phyloP scores from a whole-genome alignment of 257 asterid species.

The Coffea eugenioides region DNA sequence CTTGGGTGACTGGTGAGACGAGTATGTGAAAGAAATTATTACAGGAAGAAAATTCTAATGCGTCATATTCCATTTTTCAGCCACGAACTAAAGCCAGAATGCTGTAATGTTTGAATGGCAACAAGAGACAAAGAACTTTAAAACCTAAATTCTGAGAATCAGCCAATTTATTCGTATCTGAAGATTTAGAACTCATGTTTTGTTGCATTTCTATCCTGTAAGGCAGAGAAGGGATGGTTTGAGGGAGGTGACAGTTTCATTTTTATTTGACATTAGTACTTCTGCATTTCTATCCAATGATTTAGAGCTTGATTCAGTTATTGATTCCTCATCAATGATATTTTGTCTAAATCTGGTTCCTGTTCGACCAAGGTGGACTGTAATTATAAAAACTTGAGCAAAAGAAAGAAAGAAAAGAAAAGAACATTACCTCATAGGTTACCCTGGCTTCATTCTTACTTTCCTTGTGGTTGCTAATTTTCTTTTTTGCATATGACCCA shows the following conservation, averaged over 20 bases:
- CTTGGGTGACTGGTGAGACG: neutral
- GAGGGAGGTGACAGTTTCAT: neutral
- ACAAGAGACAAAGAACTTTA: neutral
- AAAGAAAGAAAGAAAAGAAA: too few relatives aligned
- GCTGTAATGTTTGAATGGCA: neutral
- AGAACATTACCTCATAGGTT: neutral
- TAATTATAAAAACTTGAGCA: neutral
- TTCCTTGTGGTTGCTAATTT: neutral
- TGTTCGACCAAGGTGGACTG: neutral
- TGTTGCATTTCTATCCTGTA: neutral
- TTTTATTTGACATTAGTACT: neutral
- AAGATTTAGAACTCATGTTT: neutral
- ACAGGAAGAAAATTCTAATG: neutral
- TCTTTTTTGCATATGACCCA: slow-evolving; percentile 26
- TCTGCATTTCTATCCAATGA: neutral
- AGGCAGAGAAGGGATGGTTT: neutral
- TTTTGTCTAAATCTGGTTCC: neutral
- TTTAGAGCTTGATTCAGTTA: neutral
- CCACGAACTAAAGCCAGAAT: neutral
- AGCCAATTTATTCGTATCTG: neutral
- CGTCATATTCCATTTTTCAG: neutral
- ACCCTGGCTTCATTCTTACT: neutral
- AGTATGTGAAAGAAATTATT: neutral
- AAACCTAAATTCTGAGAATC: too few relatives aligned
- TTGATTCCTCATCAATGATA: neutral